Percentiles rank a stretch among this genome's conserved stretches.
Evolutionary conservation across 257 asterid genomes (phyloP).

Genomic region (Coffea eugenioides): DNA sequence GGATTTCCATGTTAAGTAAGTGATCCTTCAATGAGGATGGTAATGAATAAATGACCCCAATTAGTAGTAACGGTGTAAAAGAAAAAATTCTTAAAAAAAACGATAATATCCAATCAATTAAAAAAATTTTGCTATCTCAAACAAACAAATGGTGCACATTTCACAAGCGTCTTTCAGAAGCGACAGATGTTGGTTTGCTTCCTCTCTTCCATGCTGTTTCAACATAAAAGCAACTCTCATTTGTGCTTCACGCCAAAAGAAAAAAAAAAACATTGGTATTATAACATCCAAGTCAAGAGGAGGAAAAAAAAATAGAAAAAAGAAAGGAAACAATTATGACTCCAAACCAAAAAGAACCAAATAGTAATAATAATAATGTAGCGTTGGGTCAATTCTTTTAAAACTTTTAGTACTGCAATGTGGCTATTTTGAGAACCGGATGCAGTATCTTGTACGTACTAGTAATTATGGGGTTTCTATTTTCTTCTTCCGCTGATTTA

Average conservation of each 20-base stretch:
- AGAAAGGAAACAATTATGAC: neutral
- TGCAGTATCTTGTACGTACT: no score
- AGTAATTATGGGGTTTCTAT: no score
- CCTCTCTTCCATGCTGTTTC: conserved; percentile 15
- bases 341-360: neutral
- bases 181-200: conserved; percentile 62
- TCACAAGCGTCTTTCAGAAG: conserved; percentile 40
- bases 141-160: neutral
- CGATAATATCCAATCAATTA: conserved; percentile 11
- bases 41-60: conserved; percentile 1
- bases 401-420: no score
- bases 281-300: neutral
- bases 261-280: neutral
- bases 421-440: no score
- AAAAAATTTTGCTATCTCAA: conserved; percentile 19
- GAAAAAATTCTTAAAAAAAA: neutral
- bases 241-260: neutral
- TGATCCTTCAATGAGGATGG: neutral
- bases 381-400: no score
- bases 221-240: neutral
- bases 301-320: no score
- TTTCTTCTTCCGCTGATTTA: no score
- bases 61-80: neutral
- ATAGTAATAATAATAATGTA: no score
- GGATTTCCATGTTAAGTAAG: conserved; percentile 29